These are phyloP conservation scores for Xylariaceae sp. DNA, from an alignment of 2,329 filamentous ascomycete species.

Conservation along the genomic window DNA sequence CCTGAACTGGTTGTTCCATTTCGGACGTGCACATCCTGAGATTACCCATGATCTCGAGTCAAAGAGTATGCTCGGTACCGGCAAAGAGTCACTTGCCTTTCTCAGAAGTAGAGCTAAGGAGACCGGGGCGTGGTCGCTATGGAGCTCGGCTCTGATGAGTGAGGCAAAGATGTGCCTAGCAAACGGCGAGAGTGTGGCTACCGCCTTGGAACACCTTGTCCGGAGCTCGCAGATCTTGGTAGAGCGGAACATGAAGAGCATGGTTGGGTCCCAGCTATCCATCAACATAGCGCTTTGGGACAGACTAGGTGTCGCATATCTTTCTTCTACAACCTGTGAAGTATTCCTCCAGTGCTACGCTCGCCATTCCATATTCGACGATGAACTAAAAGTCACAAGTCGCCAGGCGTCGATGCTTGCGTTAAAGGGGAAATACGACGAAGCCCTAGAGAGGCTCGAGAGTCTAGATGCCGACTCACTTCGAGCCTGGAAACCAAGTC, in stretches of 20 bases:
- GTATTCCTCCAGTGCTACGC: conserved; percentile 72
- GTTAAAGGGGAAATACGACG: conserved; percentile 65
- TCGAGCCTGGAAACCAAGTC: conserved; percentile 72
- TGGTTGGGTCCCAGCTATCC: conserved; percentile 70
- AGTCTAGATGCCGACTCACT: conserved; percentile 57
- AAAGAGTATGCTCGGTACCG: conserved; percentile 69
- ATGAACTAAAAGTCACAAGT: conserved; percentile 71
- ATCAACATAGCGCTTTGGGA: conserved; percentile 72
- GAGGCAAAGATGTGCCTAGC: conserved; percentile 78
- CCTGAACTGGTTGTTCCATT: conserved; percentile 93
- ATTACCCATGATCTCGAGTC: conserved; percentile 68
- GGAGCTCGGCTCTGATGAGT: conserved; percentile 78
- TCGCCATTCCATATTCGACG: conserved; percentile 59
- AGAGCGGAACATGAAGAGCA: conserved; percentile 68
- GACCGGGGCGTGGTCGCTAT: conserved; percentile 76
- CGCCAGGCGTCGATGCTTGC: conserved; percentile 64
- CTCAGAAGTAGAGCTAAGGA: conserved; percentile 84
- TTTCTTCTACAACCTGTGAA: conserved; percentile 62
- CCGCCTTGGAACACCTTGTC: conserved; percentile 72
- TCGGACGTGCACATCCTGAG: conserved; percentile 77
- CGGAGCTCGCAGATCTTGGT: conserved; percentile 78
- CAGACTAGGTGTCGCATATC: conserved; percentile 60
- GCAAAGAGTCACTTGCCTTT: conserved; percentile 77
- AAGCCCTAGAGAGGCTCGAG: conserved; percentile 60
- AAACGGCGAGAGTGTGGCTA: conserved; percentile 61